A percentile compares a stretch with the other conserved stretches of the same genome.
Conservation (phyloP, 805 yeast species). For the Wickerhamiella siamensis region DNA sequence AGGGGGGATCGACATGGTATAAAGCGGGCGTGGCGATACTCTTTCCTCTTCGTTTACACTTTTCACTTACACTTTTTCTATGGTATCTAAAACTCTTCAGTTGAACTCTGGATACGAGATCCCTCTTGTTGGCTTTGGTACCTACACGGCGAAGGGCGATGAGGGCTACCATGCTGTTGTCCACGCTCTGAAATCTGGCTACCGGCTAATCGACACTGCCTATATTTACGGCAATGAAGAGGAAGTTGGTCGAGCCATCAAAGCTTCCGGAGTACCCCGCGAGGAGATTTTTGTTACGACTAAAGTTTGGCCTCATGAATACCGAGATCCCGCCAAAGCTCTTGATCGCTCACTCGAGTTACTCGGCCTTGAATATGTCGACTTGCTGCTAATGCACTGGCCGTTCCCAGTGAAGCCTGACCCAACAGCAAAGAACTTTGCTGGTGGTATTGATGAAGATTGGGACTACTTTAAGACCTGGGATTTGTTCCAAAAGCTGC, state of each 20-base stretch:
- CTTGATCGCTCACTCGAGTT: slow-evolving; percentile 45
- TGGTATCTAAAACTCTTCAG: slow-evolving; percentile 7
- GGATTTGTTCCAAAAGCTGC: slow-evolving; percentile 43
- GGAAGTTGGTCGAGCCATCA: slow-evolving; percentile 36
- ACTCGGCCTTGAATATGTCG: slow-evolving; percentile 62
- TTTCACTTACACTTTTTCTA: background rate
- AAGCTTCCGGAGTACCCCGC: slow-evolving; percentile 35
- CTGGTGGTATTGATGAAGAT: slow-evolving; percentile 21
- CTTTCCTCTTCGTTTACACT: background rate
- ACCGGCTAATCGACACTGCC: slow-evolving; percentile 70
- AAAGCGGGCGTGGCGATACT: too few species aligned
- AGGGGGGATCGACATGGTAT: too few species aligned
- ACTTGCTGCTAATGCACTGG: slow-evolving; percentile 72
- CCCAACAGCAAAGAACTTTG: slow-evolving; percentile 24
- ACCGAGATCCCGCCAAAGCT: slow-evolving; percentile 33
- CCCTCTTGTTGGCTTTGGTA: slow-evolving; percentile 62
- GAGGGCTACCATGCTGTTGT: slow-evolving; percentile 43
- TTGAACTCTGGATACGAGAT: slow-evolving; percentile 47
- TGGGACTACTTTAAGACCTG: slow-evolving; percentile 41
- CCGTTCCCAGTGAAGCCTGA: slow-evolving; percentile 34
- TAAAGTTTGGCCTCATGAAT: slow-evolving; percentile 34
- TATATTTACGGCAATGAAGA: slow-evolving; percentile 53
- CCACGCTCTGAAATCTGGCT: slow-evolving; percentile 47
- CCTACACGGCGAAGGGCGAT: slow-evolving; percentile 48
- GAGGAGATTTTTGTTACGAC: slow-evolving; percentile 57